Evolutionary conservation across 2,329 filamentous ascomycete species (phyloP).

Genomic region (Myriosclerotinia curreyana): DNA sequence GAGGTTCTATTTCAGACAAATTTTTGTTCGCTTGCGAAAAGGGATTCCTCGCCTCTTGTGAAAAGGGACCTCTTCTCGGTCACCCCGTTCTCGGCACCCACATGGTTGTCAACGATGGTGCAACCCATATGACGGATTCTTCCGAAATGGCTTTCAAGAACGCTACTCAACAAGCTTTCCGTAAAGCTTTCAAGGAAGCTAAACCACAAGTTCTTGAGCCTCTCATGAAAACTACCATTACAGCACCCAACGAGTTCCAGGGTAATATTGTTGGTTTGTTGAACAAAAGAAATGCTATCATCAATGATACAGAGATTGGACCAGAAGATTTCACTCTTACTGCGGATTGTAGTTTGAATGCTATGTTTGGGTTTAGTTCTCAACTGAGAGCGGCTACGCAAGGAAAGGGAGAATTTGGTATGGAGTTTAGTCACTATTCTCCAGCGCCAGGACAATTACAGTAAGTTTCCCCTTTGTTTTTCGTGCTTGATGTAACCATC

Average conservation of each 20-base stretch:
- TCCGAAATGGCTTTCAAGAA: conserved; percentile 95
- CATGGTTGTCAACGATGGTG: conserved; percentile 95
- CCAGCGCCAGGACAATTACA: conserved; percentile 85
- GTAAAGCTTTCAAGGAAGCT: conserved; percentile 81
- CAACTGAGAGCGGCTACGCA: conserved; percentile 91
- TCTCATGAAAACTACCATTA: conserved; percentile 97
- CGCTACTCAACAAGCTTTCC: conserved; percentile 94
- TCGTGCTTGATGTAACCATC: not conserved
- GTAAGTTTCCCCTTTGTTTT: conserved; percentile 48
- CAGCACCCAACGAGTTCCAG: conserved; percentile 95
- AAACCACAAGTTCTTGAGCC: conserved; percentile 87
- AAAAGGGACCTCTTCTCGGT: conserved; percentile 85
- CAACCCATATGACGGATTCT: conserved; percentile 96
- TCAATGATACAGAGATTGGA: conserved; percentile 92
- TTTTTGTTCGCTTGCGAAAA: conserved; percentile 93
- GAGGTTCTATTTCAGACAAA: conserved; percentile 92
- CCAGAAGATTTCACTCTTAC: conserved; percentile 89
- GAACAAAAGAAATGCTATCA: conserved; percentile 95
- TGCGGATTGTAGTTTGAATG: conserved; percentile 89
- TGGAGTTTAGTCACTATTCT: conserved; percentile 98
- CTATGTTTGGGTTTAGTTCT: conserved; percentile 96
- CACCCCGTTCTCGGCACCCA: conserved; percentile 85
- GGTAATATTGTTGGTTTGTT: conserved; percentile 90
- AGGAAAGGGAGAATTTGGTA: conserved; percentile 96
- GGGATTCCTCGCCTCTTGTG: conserved; percentile 79